Percentiles rank a stretch among this genome's conserved stretches.
phyloP scores from a whole-genome alignment of 2,329 filamentous ascomycete genomes.

The Aspergillus sp. region DNA sequence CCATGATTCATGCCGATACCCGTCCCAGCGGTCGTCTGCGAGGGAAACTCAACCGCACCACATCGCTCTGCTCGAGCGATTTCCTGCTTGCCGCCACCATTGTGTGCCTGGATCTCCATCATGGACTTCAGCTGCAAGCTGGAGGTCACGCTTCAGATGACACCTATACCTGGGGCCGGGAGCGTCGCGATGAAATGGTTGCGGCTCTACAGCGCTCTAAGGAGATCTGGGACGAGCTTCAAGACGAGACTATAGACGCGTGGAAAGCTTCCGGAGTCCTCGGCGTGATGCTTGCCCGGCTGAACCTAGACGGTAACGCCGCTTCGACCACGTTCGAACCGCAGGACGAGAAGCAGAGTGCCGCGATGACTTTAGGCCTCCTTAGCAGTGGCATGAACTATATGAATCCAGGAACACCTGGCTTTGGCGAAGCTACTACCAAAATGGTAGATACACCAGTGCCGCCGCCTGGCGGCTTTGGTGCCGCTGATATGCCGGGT shows the following conservation, averaged over 20 bases:
- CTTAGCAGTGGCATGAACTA: conserved; percentile 62
- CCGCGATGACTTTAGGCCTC: conserved; percentile 69
- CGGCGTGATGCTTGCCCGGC: conserved; percentile 79
- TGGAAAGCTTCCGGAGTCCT: conserved; percentile 80
- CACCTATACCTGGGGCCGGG: conserved; percentile 47
- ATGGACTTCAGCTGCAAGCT: conserved; percentile 40
- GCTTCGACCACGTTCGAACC: conserved; percentile 30
- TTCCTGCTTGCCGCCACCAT: conserved; percentile 85
- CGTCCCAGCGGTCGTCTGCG: conserved; percentile 68
- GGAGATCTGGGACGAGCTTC: conserved; percentile 75
- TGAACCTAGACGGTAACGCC: conserved; percentile 46
- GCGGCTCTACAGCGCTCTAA: conserved; percentile 67
- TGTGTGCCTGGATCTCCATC: conserved; percentile 77
- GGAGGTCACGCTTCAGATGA: conserved; percentile 35
- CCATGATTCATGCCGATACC: conserved; percentile 71
- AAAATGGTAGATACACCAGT: conserved; percentile 29
- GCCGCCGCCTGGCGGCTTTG: conserved; percentile 21
- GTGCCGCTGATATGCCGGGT: conserved; percentile 36
- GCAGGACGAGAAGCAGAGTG: conserved; percentile 60
- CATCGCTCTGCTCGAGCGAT: conserved; percentile 76
- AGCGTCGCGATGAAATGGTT: conserved; percentile 69
- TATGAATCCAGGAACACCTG: conserved; percentile 29
- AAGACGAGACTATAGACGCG: conserved; percentile 79
- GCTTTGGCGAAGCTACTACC: conserved; percentile 27
- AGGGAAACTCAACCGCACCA: conserved; percentile 74